Evolutionary conservation across 768 basidiomycete species (phyloP).

Genomic region (Naematelia encephala): DNA sequence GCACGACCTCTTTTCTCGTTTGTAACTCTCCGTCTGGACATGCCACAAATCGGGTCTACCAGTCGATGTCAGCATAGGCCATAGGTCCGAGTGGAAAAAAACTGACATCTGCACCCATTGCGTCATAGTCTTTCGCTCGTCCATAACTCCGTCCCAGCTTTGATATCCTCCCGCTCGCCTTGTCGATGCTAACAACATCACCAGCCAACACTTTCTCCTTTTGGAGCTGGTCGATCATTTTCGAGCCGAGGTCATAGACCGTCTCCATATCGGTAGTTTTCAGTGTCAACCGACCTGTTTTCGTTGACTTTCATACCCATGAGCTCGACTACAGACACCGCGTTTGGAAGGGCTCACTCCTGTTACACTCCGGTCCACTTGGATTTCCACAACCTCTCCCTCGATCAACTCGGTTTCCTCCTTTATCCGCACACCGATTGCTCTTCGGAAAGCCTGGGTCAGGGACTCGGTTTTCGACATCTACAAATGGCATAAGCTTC

Average conservation of each 20-base stretch:
- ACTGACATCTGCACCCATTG: slow-evolving; percentile 96
- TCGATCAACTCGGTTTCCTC: slow-evolving; percentile 97
- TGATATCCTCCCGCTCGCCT: slow-evolving; percentile 91
- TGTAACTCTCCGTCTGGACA: slow-evolving; percentile 98
- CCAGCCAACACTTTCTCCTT: slow-evolving; percentile 94
- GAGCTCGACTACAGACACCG: background rate
- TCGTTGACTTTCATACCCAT: slow-evolving; percentile 70
- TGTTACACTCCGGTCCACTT: slow-evolving; percentile 93
- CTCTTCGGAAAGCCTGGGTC: slow-evolving; percentile 90
- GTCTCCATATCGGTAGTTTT: slow-evolving; percentile 99
- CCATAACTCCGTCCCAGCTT: slow-evolving; percentile 96
- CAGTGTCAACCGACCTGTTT: slow-evolving; percentile 94
- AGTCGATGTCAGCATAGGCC: slow-evolving; percentile 1
- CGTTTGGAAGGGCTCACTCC: slow-evolving; percentile 61
- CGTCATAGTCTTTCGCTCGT: slow-evolving; percentile 95
- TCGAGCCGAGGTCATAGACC: slow-evolving; percentile 94
- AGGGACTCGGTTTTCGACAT: slow-evolving; percentile 99
- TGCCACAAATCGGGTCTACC: slow-evolving; percentile 93
- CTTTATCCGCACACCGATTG: slow-evolving; percentile 95
- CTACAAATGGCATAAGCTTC: slow-evolving; percentile 42
- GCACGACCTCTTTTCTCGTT: slow-evolving; percentile 93
- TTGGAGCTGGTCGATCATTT: slow-evolving; percentile 97
- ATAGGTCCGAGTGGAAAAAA: background rate
- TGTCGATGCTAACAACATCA: slow-evolving; percentile 95
- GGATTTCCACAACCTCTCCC: slow-evolving; percentile 97